Evolutionary conservation across 208 protist genomes (phyloP), one percentile per base, ranked within the genome.

Genomic region (Wallacemonas sp.): DNA sequence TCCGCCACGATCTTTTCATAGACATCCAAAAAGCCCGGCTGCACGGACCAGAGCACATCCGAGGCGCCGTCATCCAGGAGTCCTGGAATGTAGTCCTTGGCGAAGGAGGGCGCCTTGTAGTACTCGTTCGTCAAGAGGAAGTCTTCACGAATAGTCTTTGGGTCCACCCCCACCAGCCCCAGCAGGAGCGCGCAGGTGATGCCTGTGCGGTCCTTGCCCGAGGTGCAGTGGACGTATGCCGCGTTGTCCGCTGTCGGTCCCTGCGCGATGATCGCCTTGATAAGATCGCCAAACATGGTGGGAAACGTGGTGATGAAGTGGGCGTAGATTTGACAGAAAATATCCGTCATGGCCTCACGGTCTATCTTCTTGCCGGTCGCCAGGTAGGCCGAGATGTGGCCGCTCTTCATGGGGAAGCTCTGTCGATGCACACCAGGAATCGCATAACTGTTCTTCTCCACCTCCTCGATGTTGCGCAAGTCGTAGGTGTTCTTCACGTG

Each of bases 161-260:
- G 53, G 3, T 22, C 46, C 24, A 84, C 63, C 6, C 66, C 69
- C 13, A 79, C 62, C 13, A 83, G 59, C 12, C 52, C 48, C 6
- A 80, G 57, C 2, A 84, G 39, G 24, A 80, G 48, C 22, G 65
- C 65, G 19, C 46, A 69, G 33, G 59, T 50, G 46, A 73, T 63
- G 17, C 78, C 73, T 9, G 73, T 84, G 24, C 78, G 62, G 36
- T 84, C 78, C 41, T 79, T 84, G 42, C 78, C 78, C 26, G 78
- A 75, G 1, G 78, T 80, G 73, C 78, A 84, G 69, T 84, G 78
- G 21, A 84, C 44, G 26, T 80, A 42, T 24, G 54, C 27, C 15
- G 75, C 69, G 33, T 66, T 73, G 38, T 76, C 54, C 0, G 68
- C 15, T 13, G 63, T 65, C 21, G 55, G 19, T 15, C 63, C 55